These are phyloP conservation scores for Candida methanosorbosa DNA, from an alignment of 805 yeast species.

Conservation along the genomic window DNA sequence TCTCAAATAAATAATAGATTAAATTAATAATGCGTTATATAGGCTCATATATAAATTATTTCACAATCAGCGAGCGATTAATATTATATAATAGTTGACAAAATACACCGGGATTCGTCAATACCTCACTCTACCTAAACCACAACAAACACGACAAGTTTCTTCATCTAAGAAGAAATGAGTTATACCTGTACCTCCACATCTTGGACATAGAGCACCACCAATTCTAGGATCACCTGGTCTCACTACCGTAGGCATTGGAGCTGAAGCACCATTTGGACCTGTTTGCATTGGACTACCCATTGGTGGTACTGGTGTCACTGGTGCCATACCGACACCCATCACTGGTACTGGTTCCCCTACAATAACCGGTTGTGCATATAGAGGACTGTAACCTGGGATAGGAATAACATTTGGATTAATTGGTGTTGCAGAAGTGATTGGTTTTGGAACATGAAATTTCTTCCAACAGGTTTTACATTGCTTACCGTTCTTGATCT, in stretches of 20 bases:
- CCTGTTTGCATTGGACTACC: no score
- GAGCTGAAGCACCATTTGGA: conserved; percentile 10
- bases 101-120: no score
- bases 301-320: background rate
- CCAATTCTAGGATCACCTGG: conserved; percentile 81
- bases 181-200: conserved; percentile 56
- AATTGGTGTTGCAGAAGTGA: conserved; percentile 13
- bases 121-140: conserved; percentile 64
- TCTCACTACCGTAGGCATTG: conserved; percentile 30
- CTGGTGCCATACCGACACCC: background rate
- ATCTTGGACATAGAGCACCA: conserved; percentile 64
- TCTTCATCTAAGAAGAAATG: conserved; percentile 52
- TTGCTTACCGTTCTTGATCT: conserved; percentile 47
- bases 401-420: conserved; percentile 16
- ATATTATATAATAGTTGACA: no score
- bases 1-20: no score
- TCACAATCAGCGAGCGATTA: background rate
- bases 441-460: conserved; percentile 31
- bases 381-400: conserved; percentile 15
- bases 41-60: background rate
- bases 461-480: conserved; percentile 66
- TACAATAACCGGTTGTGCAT: conserved; percentile 1
- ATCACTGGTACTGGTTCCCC: no score
- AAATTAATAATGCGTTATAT: no score
- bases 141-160: conserved; percentile 55